phyloP scores from a whole-genome alignment of 2,329 filamentous ascomycete genomes.

The Aspergillaceae sp. region DNA sequence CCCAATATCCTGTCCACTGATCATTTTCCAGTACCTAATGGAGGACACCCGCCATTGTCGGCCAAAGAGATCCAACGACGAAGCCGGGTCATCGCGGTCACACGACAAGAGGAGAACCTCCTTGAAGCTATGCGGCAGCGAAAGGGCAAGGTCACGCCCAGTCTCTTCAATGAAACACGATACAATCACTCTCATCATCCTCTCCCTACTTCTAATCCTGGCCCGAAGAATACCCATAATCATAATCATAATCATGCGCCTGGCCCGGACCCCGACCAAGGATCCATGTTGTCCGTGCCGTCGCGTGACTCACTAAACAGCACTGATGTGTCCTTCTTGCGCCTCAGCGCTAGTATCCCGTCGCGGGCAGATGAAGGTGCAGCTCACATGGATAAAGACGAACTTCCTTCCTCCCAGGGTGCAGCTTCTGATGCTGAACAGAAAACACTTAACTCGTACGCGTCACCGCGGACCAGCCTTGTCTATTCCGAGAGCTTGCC shows the following conservation, averaged over 20 bases:
- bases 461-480: constrained; percentile 26
- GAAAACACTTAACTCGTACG: constrained; percentile 22
- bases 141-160: constrained; percentile 39
- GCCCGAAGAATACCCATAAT: not conserved
- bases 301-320: constrained; percentile 27
- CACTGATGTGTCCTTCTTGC: constrained; percentile 33
- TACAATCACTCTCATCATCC: not conserved
- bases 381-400: constrained; percentile 19
- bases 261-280: constrained; percentile 16
- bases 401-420: constrained; percentile 16
- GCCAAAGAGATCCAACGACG: constrained; percentile 27
- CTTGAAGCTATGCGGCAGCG: constrained; percentile 44
- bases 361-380: constrained; percentile 21
- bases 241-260: not conserved
- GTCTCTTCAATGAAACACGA: constrained; percentile 24
- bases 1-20: constrained; percentile 19
- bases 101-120: constrained; percentile 45
- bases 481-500: constrained; percentile 32
- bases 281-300: constrained; percentile 22
- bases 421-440: constrained; percentile 28
- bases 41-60: constrained; percentile 2
- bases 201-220: constrained; percentile 3
- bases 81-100: constrained; percentile 45
- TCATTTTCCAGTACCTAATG: constrained; percentile 15
- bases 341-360: constrained; percentile 27